phyloP scores from a whole-genome alignment of 2,329 filamentous ascomycete genomes.

The Passalora sequoiae region DNA sequence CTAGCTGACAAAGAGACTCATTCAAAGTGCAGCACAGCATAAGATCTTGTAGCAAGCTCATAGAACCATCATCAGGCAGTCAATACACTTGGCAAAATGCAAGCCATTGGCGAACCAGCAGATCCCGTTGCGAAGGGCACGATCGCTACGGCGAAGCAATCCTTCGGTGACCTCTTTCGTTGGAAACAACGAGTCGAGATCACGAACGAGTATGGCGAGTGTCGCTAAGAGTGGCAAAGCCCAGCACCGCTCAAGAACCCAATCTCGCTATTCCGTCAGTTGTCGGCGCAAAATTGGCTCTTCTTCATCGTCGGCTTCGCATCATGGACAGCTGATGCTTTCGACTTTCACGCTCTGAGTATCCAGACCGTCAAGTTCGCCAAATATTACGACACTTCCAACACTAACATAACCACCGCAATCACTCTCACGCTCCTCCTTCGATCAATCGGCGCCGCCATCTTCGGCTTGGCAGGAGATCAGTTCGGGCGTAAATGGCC shows the following conservation, averaged over 20 bases:
- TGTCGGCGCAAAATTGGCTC: slow-evolving; percentile 63
- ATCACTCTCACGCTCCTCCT: slow-evolving; percentile 72
- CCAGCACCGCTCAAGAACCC: slow-evolving; percentile 66
- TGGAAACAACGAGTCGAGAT: slow-evolving; percentile 71
- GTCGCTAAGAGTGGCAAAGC: slow-evolving; percentile 61
- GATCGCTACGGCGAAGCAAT: slow-evolving; percentile 60
- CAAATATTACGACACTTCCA: slow-evolving; percentile 53
- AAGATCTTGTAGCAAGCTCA: background rate
- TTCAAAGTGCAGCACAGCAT: background rate
- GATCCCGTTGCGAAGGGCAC: slow-evolving; percentile 64
- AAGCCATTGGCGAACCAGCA: slow-evolving; percentile 44
- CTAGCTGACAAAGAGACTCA: background rate
- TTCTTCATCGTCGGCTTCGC: slow-evolving; percentile 69
- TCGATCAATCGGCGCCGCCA: slow-evolving; percentile 66
- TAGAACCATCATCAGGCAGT: background rate
- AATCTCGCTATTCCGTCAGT: slow-evolving; percentile 60
- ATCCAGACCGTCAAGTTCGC: slow-evolving; percentile 71
- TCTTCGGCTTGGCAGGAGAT: slow-evolving; percentile 73
- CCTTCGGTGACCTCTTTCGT: slow-evolving; percentile 59
- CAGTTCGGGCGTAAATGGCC: slow-evolving; percentile 55
- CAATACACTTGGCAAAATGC: slow-evolving; percentile 12
- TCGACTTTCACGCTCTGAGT: slow-evolving; percentile 75
- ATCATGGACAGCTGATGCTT: slow-evolving; percentile 76
- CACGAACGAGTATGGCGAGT: slow-evolving; percentile 60
- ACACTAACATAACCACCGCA: slow-evolving; percentile 66